These are phyloP conservation scores for Acanthamoeba lenticulata DNA, from an alignment of 208 protist genomes.

Conservation along the genomic window DNA sequence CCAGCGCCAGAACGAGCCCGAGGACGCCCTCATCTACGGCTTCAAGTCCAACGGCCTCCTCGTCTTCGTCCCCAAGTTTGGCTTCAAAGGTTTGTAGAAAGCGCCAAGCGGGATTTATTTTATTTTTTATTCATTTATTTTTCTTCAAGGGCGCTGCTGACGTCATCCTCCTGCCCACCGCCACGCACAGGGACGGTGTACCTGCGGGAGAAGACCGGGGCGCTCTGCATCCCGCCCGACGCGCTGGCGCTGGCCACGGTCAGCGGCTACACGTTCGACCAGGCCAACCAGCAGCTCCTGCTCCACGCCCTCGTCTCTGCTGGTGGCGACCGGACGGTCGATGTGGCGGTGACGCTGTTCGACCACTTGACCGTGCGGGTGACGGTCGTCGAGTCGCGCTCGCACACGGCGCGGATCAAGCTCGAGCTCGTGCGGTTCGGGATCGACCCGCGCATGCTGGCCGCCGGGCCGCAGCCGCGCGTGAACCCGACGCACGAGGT, in stretches of 20 bases:
- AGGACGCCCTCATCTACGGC: slow-evolving; percentile 42
- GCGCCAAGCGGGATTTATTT: too few species aligned
- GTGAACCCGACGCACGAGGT: slow-evolving; percentile 46
- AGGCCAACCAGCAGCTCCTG: neutral
- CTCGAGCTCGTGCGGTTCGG: slow-evolving; percentile 54
- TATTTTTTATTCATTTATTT: neutral
- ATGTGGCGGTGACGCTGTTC: slow-evolving; percentile 39
- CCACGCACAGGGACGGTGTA: neutral
- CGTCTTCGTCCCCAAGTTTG: slow-evolving; percentile 42
- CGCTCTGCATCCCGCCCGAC: neutral
- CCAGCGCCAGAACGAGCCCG: neutral
- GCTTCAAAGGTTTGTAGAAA: slow-evolving; percentile 27
- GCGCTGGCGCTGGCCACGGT: slow-evolving; percentile 13
- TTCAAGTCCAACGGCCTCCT: slow-evolving; percentile 47
- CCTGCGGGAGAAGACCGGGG: slow-evolving; percentile 18
- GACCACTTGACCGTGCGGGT: slow-evolving; percentile 52
- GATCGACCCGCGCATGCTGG: neutral
- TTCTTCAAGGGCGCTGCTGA: neutral
- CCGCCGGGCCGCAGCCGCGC: neutral
- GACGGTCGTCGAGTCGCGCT: neutral
- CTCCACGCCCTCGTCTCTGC: neutral
- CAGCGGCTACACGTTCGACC: slow-evolving; percentile 20
- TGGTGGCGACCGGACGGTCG: neutral
- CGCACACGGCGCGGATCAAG: neutral
- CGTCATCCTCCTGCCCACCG: neutral